Evolutionary conservation across 1,284 basidiomycete genomes (phyloP).

Genomic region (Ustilago vetiveriae): DNA sequence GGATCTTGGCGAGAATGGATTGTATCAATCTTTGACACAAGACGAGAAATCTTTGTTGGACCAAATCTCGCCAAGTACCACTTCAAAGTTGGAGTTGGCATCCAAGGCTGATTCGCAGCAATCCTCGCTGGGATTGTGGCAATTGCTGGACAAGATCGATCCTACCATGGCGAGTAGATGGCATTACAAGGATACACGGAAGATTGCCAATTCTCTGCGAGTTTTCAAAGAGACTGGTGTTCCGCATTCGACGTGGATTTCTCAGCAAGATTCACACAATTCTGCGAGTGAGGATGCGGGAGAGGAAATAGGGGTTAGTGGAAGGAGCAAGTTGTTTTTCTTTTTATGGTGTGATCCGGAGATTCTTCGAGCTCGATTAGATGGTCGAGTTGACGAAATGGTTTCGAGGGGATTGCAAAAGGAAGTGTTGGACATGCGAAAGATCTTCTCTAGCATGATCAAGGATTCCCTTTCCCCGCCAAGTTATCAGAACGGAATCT

Average conservation of each 20-base stretch:
- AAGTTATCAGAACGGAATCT: slow-evolving; percentile 78
- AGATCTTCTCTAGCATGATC: slow-evolving; percentile 59
- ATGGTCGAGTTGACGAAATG: slow-evolving; percentile 88
- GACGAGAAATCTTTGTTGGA: slow-evolving; percentile 9
- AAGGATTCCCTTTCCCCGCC: slow-evolving; percentile 65
- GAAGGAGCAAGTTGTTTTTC: slow-evolving; percentile 79
- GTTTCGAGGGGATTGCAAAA: slow-evolving; percentile 82
- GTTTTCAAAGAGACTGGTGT: slow-evolving; percentile 80
- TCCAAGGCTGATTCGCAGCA: no score
- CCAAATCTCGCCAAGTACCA: neutral
- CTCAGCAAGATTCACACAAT: slow-evolving; percentile 71
- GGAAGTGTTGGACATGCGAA: slow-evolving; percentile 76
- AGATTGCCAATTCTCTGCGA: slow-evolving; percentile 81
- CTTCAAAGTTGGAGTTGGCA: slow-evolving; percentile 11
- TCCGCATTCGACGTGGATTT: slow-evolving; percentile 76
- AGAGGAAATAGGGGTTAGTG: slow-evolving; percentile 9
- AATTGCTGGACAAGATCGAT: slow-evolving; percentile 78
- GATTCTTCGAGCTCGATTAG: slow-evolving; percentile 76
- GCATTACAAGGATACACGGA: slow-evolving; percentile 95
- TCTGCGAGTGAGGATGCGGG: no score
- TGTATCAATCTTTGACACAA: neutral
- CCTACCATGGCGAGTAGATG: slow-evolving; percentile 80
- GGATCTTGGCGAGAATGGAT: slow-evolving; percentile 1
- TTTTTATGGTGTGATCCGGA: slow-evolving; percentile 87
- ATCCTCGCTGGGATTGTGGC: slow-evolving; percentile 72